Conservation (phyloP, 345 rosid genomes). For the Melaleuca alternifolia region DNA sequence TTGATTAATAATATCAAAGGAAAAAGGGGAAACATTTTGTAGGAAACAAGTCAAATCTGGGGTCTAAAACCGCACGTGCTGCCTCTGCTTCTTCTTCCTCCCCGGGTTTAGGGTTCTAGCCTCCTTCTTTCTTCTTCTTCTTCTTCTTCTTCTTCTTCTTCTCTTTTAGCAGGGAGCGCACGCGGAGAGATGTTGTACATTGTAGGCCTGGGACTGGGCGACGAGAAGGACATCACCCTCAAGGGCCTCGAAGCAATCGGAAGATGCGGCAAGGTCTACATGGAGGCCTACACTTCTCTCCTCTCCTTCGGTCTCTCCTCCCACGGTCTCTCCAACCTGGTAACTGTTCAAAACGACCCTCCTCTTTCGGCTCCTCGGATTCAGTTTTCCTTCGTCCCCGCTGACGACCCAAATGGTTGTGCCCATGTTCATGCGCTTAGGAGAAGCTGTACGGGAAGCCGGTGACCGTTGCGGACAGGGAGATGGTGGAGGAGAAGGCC, state of each 20-base stretch:
- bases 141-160: too few relatives aligned
- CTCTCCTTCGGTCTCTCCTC: constrained; percentile 80
- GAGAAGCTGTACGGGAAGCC: constrained; percentile 67
- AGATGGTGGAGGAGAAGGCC: constrained; percentile 86
- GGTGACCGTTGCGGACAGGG: constrained; percentile 69
- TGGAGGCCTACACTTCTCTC: constrained; percentile 94
- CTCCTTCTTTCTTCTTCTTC: too few relatives aligned
- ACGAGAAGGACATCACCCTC: constrained; percentile 74
- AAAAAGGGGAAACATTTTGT: too few relatives aligned
- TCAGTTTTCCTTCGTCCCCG: not conserved
- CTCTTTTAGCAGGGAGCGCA: too few relatives aligned
- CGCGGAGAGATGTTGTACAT: constrained; percentile 52
- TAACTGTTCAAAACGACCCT: not conserved
- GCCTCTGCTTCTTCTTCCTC: not conserved
- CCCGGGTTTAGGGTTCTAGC: not conserved
- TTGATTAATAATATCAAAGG: not conserved
- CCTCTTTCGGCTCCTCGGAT: not conserved
- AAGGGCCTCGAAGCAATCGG: constrained; percentile 74
- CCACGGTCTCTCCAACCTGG: constrained; percentile 62
- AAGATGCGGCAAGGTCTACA: constrained; percentile 67
- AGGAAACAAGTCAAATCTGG: too few relatives aligned
- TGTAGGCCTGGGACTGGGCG: constrained; percentile 76
- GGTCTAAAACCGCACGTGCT: not conserved
- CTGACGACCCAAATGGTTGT: not conserved
- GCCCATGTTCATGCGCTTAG: constrained; percentile 5